A percentile compares a stretch with the other conserved stretches of the same genome.
phyloP scores from a whole-genome alignment of 495 filamentous ascomycete species.

The Tuber melanosporum region DNA sequence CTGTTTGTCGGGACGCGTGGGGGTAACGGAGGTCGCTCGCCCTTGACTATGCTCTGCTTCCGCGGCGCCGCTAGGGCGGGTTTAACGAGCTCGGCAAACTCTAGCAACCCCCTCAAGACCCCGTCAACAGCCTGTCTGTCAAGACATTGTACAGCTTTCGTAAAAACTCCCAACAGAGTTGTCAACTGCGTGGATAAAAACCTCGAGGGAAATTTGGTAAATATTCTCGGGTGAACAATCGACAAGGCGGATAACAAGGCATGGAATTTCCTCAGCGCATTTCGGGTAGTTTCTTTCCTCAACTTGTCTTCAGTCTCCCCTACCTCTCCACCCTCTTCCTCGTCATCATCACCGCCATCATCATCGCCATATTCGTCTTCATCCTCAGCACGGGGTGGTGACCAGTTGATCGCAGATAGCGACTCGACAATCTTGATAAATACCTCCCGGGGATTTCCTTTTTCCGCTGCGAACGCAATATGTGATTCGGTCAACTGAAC shows the following conservation, averaged over 20 bases:
- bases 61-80: slow-evolving; percentile 26
- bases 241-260: slow-evolving; percentile 71
- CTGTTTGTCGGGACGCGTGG: slow-evolving; percentile 30
- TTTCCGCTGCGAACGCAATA: slow-evolving; percentile 52
- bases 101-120: slow-evolving; percentile 26
- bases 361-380: slow-evolving; percentile 47
- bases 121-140: slow-evolving; percentile 33
- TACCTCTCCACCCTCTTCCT: slow-evolving; percentile 35
- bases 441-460: slow-evolving; percentile 91
- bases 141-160: slow-evolving; percentile 35
- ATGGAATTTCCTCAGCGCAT: slow-evolving; percentile 55
- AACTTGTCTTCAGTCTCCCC: slow-evolving; percentile 34
- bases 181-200: slow-evolving; percentile 82
- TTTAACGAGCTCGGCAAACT: slow-evolving; percentile 35
- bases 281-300: slow-evolving; percentile 35
- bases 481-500: slow-evolving; percentile 41
- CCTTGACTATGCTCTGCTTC: slow-evolving; percentile 21
- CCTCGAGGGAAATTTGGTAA: slow-evolving; percentile 82
- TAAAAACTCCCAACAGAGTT: slow-evolving; percentile 42
- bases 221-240: slow-evolving; percentile 78
- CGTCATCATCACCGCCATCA: slow-evolving; percentile 16
- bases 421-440: slow-evolving; percentile 79
- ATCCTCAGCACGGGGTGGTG: slow-evolving; percentile 44
- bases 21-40: slow-evolving; percentile 35
- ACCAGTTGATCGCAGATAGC: slow-evolving; percentile 54